phyloP scores from a whole-genome alignment of 805 yeast genomes.

The Dipodascus albidus region DNA sequence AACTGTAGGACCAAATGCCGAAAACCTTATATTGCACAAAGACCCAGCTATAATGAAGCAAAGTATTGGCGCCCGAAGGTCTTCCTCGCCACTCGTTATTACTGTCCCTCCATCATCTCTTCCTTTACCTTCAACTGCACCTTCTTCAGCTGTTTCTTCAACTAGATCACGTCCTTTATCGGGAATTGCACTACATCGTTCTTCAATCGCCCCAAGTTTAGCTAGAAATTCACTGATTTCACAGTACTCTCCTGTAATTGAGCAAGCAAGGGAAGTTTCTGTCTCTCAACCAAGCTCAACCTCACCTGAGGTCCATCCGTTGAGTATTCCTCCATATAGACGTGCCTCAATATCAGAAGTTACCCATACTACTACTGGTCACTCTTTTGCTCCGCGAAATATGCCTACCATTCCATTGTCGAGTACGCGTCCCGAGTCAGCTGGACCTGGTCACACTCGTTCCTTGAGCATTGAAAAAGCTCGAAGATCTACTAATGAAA shows the following conservation, averaged over 20 bases:
- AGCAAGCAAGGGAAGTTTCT: slow-evolving; percentile 8
- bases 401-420: neutral
- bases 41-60: neutral
- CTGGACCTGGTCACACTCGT: slow-evolving; percentile 3
- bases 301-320: slow-evolving; percentile 1
- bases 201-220: neutral
- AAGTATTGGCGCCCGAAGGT: neutral
- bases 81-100: neutral
- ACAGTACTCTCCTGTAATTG: slow-evolving; percentile 16
- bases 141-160: neutral
- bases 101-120: neutral
- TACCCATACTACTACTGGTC: neutral
- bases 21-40: neutral
- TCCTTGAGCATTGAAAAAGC: slow-evolving; percentile 9
- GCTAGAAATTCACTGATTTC: slow-evolving; percentile 1
- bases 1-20: neutral
- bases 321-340: slow-evolving; percentile 8
- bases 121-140: neutral
- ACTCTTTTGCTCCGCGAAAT: slow-evolving; percentile 1
- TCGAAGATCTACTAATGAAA: slow-evolving; percentile 10
- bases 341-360: neutral
- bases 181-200: neutral
- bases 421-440: slow-evolving; percentile 1
- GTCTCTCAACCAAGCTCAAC: slow-evolving; percentile 1
- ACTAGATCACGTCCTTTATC: neutral